Evolutionary conservation across 768 basidiomycete genomes (phyloP), one percentile per base, ranked within the genome.

Genomic region (Podaxis pistillaris): DNA sequence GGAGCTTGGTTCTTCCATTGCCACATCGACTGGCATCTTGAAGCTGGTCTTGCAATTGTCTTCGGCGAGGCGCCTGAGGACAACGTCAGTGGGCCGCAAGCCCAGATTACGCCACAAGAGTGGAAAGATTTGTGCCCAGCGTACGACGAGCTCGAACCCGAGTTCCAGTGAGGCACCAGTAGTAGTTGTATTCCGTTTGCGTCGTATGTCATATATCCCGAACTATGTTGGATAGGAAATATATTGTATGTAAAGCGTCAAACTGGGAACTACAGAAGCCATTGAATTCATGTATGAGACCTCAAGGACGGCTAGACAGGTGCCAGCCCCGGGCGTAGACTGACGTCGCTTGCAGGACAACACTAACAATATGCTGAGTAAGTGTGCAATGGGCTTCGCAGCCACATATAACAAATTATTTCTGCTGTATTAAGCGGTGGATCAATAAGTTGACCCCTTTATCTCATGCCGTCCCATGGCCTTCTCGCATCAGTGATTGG

Each of bases 341-440:
- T 64, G 78, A 83, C 49, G 73, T 77, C 17, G 17, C 40, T 30
- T 41, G 33, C 33, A 75, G 72, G 74, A 75, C 47, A 73, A 68
- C 66, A 67, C 70, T 52, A 68, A 73, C 58, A 36, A 68, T 8
- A 68, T 72, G 53, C 68, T 84, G 58, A 82, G 77, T 46, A 68
- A 73, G 59, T 83, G 81, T 68, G 70, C 82, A 50, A 75, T 75
- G 40, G 66, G 69, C 9, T 66, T 83, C 37, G 74, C 84, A 26
- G 71, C 76, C 60, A 66, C 70, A 26, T 84, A 84, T 68, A 75
- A 79, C 55, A 71, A 0, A 2, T 9, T 33, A 33, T 64, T 56
- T 73, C 82, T 63, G 74, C 76, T 24, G 77, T 73, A 71, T 76
- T 64, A 74, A 77, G 68, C 71, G 74, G 56, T 76, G 52, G 60